phyloP scores from a whole-genome alignment of 2,329 filamentous ascomycete genomes.

The Pyrenophora seminiperda region DNA sequence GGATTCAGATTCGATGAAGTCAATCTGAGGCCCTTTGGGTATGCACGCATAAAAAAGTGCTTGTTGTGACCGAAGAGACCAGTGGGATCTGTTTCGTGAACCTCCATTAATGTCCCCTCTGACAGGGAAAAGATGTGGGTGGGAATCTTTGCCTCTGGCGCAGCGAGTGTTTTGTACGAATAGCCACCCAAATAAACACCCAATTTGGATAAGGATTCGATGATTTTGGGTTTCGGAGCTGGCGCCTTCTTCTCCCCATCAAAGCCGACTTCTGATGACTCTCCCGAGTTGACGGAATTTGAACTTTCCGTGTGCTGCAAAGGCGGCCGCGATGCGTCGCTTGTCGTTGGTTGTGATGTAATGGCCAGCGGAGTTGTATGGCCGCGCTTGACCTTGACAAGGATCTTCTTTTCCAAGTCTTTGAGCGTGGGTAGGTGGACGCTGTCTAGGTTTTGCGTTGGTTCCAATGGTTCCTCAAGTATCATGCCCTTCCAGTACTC shows the following conservation, averaged over 20 bases:
- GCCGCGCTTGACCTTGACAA: conserved; percentile 58
- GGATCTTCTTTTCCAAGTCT: conserved; percentile 77
- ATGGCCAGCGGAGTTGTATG: conserved; percentile 38
- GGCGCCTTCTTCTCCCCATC: conserved; percentile 54
- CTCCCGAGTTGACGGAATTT: conserved; percentile 30
- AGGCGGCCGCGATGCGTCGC: conserved; percentile 32
- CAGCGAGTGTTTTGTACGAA: conserved; percentile 74
- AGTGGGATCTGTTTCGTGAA: conserved; percentile 59
- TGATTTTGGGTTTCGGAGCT: conserved; percentile 65
- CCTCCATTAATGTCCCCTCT: conserved; percentile 69
- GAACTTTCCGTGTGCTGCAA: conserved; percentile 31
- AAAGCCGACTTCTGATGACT: conserved; percentile 42
- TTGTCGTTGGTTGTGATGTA: conserved; percentile 36
- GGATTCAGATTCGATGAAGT: conserved; percentile 87
- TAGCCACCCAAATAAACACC: conserved; percentile 88
- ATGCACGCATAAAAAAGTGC: conserved; percentile 82
- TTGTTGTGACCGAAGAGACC: conserved; percentile 81
- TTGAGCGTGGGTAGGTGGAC: conserved; percentile 69
- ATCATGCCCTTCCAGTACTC: conserved; percentile 81
- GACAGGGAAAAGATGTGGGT: conserved; percentile 69
- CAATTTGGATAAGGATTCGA: conserved; percentile 71
- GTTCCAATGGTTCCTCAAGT: conserved; percentile 62
- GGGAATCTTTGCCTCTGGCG: conserved; percentile 60
- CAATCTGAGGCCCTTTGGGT: conserved; percentile 81
- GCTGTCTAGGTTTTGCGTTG: conserved; percentile 47